These are phyloP conservation scores for Apophysomyces ossiformis DNA, from an alignment of 371 early-diverging fungal genomes.

Conservation along the genomic window DNA sequence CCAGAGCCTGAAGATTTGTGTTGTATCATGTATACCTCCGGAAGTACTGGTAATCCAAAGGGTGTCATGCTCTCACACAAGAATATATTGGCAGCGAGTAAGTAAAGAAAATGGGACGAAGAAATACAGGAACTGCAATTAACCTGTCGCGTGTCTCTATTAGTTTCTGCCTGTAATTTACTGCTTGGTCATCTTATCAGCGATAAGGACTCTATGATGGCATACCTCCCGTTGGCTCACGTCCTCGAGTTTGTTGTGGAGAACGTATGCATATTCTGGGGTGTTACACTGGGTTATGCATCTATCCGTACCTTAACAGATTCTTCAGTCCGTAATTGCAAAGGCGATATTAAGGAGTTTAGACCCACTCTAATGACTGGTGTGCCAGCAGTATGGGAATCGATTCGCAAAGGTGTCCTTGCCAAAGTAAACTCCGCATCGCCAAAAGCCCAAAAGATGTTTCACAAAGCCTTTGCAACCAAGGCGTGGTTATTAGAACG, in stretches of 20 bases:
- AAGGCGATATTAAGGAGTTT: conserved; percentile 93
- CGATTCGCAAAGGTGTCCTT: conserved; percentile 87
- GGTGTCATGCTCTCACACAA: conserved; percentile 89
- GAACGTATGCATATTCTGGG: conserved; percentile 72
- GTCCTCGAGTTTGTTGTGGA: conserved; percentile 89
- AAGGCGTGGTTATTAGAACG: conserved; percentile 76
- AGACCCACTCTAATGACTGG: conserved; percentile 93
- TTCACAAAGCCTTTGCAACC: conserved; percentile 73
- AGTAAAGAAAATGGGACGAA: conserved; percentile 17
- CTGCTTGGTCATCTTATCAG: conserved; percentile 53
- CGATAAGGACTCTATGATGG: conserved; percentile 73
- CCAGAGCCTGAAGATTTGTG: conserved; percentile 82
- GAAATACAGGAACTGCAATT: too few relatives aligned
- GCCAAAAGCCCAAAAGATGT: conserved; percentile 72
- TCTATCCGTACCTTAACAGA: conserved; percentile 87
- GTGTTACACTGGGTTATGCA: conserved; percentile 90
- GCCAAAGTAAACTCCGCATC: conserved; percentile 70
- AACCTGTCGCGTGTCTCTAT: background rate
- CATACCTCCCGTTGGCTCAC: conserved; percentile 96
- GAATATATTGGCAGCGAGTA: conserved; percentile 80
- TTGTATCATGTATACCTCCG: conserved; percentile 97
- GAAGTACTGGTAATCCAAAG: conserved; percentile 92
- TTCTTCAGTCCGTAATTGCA: conserved; percentile 89
- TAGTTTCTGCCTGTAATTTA: conserved; percentile 65
- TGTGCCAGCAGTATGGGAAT: conserved; percentile 94